These are phyloP conservation scores for Beauveria brongniartii DNA, from an alignment of 2,329 filamentous ascomycete species.

Conservation along the genomic window DNA sequence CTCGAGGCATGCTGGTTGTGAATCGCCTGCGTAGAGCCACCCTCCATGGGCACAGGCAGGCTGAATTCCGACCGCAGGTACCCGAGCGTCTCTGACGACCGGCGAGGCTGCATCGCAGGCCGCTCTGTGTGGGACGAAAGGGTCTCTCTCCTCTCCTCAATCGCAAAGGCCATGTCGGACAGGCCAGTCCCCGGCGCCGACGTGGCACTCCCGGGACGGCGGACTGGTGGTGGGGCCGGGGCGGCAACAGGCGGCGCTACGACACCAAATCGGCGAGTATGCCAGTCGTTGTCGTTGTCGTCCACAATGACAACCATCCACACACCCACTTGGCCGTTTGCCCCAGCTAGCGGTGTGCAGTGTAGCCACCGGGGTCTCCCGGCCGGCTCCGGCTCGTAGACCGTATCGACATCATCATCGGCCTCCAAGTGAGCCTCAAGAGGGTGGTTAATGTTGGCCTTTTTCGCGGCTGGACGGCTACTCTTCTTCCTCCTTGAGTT, in stretches of 20 bases:
- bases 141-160: background rate
- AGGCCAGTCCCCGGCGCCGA: background rate
- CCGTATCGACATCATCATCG: conserved; percentile 10
- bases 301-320: conserved; percentile 73
- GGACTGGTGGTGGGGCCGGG: background rate
- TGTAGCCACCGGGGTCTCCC: conserved; percentile 67
- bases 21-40: conserved; percentile 11
- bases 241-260: background rate
- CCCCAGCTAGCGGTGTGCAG: conserved; percentile 62
- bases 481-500: conserved; percentile 11
- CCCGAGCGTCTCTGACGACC: conserved; percentile 16
- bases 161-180: background rate
- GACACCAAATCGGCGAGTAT: background rate
- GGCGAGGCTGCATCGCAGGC: conserved; percentile 8
- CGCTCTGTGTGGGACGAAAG: background rate
- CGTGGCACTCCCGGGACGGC: background rate
- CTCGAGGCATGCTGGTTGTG: conserved; percentile 13
- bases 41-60: background rate
- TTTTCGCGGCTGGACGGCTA: background rate
- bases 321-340: conserved; percentile 59
- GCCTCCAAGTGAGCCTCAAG: conserved; percentile 14
- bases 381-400: conserved; percentile 23
- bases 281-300: conserved; percentile 42
- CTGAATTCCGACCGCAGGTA: background rate
- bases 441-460: conserved; percentile 4